phyloP scores from a whole-genome alignment of 192 early-diverging fungal genomes.

The Gryganskiella cystojenkinii region DNA sequence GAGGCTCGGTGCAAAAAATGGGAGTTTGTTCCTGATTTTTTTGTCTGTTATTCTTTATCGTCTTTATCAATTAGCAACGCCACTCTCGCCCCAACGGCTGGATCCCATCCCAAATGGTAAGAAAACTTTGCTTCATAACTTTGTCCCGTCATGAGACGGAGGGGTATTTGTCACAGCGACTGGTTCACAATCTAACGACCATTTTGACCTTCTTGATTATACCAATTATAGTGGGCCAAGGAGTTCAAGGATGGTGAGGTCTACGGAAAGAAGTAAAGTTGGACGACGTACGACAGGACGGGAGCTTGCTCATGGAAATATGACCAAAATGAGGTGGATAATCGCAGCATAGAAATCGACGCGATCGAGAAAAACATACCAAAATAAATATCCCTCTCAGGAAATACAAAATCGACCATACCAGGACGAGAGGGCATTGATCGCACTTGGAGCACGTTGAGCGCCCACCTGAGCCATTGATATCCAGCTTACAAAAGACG shows the following conservation, averaged over 20 bases:
- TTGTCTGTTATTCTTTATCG: neutral
- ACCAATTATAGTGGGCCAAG: conserved; percentile 42
- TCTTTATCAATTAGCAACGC: conserved; percentile 24
- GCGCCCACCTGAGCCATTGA: too few species aligned
- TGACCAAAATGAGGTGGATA: neutral
- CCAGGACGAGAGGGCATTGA: too few species aligned
- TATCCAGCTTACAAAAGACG: too few species aligned
- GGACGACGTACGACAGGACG: neutral
- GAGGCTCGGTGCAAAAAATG: too few species aligned
- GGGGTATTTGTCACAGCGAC: too few species aligned
- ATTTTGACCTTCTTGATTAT: neutral
- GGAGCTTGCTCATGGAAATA: neutral
- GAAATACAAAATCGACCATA: conserved; percentile 8
- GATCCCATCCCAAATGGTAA: conserved; percentile 47
- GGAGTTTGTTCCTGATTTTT: neutral
- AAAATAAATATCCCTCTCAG: neutral
- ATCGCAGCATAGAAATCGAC: conserved; percentile 1
- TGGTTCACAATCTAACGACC: too few species aligned
- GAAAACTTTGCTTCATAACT: neutral
- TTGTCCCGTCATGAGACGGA: neutral
- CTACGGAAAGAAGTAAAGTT: conserved; percentile 55
- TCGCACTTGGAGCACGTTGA: too few species aligned
- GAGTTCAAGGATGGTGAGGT: conserved; percentile 52
- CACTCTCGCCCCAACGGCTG: conserved; percentile 45
- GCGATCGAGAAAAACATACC: neutral